phyloP scores from a whole-genome alignment of 2,329 filamentous ascomycete genomes.

The Cladophialophora bantiana region DNA sequence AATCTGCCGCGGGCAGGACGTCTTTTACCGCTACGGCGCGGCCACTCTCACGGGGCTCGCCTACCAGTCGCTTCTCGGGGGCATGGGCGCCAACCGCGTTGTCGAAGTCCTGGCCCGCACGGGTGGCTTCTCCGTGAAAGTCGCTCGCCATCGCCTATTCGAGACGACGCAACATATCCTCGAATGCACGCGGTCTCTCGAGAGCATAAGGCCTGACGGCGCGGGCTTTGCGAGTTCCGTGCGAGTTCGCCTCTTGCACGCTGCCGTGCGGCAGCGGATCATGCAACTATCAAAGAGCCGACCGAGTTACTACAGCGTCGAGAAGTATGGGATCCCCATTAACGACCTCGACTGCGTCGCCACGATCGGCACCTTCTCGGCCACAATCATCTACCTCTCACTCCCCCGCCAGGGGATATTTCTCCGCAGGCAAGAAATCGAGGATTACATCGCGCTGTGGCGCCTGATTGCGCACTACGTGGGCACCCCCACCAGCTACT shows the following conservation, averaged over 20 bases:
- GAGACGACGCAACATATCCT: constrained; percentile 80
- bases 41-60: constrained; percentile 69
- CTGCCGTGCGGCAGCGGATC: constrained; percentile 70
- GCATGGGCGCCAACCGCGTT: constrained; percentile 70
- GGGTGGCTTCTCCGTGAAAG: constrained; percentile 73
- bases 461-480: constrained; percentile 75
- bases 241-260: constrained; percentile 73
- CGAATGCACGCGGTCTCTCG: constrained; percentile 70
- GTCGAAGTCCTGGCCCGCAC: constrained; percentile 77
- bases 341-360: constrained; percentile 78
- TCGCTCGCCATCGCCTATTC: constrained; percentile 69
- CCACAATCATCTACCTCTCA: constrained; percentile 70
- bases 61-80: constrained; percentile 70
- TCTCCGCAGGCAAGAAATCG: constrained; percentile 66
- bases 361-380: constrained; percentile 74
- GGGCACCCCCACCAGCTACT: constrained; percentile 69
- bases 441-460: constrained; percentile 78
- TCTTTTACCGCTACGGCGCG: constrained; percentile 78
- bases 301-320: constrained; percentile 68
- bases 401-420: constrained; percentile 77
- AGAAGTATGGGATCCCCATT: constrained; percentile 69
- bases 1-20: constrained; percentile 74
- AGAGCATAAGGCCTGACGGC: constrained; percentile 72
- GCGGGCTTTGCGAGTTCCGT: constrained; percentile 70
- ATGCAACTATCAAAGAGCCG: constrained; percentile 62